Evolutionary conservation across 208 protist genomes (phyloP).

Genomic region (Plasmodiophora brassicae): DNA sequence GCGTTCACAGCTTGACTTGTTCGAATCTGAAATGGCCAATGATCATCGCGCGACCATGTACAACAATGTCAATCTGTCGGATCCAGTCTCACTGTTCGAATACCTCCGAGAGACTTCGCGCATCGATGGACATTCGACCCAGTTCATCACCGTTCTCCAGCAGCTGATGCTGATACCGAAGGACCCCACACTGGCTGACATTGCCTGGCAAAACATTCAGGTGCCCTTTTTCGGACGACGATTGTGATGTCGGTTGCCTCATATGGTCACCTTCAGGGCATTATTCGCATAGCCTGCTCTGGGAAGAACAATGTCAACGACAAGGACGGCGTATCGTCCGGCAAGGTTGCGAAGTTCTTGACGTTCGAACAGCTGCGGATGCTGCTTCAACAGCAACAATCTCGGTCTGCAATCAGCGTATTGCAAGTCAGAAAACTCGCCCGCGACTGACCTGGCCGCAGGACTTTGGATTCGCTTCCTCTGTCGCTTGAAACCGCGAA

Average conservation of each 20-base stretch:
- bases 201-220: constrained; percentile 27
- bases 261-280: too few relatives aligned
- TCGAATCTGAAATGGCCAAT: constrained; percentile 18
- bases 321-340: not conserved
- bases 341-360: not conserved
- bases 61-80: not conserved
- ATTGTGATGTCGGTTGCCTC: too few relatives aligned
- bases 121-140: not conserved
- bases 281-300: not conserved
- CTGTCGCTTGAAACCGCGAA: not conserved
- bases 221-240: not conserved
- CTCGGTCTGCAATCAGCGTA: not conserved
- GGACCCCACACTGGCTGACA: constrained; percentile 2
- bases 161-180: constrained; percentile 13
- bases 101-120: not conserved
- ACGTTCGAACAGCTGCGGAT: not conserved
- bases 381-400: constrained; percentile 12
- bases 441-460: too few relatives aligned
- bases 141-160: not conserved
- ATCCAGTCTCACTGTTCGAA: not conserved
- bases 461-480: not conserved
- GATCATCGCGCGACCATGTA: not conserved
- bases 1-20: not conserved
- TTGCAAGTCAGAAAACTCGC: too few relatives aligned
- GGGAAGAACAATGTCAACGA: not conserved